Evolutionary conservation across 202 grass and related monocot genomes (phyloP), one percentile per base, ranked within the genome.

Genomic region (Elaeis oleifera): DNA sequence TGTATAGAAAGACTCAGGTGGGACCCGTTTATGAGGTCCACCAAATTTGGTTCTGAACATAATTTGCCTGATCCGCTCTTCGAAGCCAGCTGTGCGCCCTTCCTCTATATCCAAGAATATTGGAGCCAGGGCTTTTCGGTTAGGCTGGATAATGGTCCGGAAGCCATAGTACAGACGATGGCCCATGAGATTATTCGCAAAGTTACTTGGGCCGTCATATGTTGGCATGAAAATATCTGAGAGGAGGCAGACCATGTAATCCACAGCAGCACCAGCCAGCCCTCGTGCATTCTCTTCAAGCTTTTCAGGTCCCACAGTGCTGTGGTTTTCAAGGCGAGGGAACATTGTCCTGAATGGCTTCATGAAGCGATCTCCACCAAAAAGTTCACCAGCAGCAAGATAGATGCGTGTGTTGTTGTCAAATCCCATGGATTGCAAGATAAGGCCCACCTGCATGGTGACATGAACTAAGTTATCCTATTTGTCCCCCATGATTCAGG

Each of bases 211-310:
- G 16, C 88, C 94, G 28, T 92, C 88, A 50, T 97, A 97, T 23
- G 94, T 92, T 1, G 88, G 88, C 18, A 97, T 66, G 73, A 97
- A 97, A 74, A 97, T 92, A 68, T 97, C 94, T 4, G 94, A 97
- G 25, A 97, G 61, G 49, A 97, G 84, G 50, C 94, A 97, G 27
- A 97, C 94, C 94, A 97, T 97, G 77, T 92, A 97, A 74, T 97
- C 94, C 70, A 97, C 79, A 69, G 94, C 94, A 6, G 94, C 91
- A 29, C 94, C 94, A 0, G 72, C 88, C 18, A 97, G 67, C 6
- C 94, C 94, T 73, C 56, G 80, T 15, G 81, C 66, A 83, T 83
- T 91, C 66, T 89, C 92, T 85, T 90, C 87, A 58, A 96, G 81
- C 64, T 85, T 88, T 67, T 81, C 79, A 60, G 82, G 88, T 63